Evolutionary conservation across 164 flowering plant genomes (phyloP).

Genomic region (Chimonanthus salicifolius): DNA sequence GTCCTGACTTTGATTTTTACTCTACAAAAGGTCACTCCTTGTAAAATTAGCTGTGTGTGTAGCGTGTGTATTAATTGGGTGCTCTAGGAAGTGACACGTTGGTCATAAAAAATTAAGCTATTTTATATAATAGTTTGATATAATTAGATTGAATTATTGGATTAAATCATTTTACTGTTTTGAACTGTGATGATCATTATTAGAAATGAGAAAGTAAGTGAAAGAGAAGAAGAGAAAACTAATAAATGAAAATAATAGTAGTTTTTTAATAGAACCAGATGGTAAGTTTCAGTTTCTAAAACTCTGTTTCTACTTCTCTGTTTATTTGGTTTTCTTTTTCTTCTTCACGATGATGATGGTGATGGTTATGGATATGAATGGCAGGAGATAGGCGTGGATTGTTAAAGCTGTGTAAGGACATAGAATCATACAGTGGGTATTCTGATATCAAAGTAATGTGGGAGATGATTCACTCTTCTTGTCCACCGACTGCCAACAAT

Average conservation of each 20-base stretch:
- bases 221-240: background rate
- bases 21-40: too few species aligned
- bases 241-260: too few species aligned
- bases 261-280: too few species aligned
- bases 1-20: too few species aligned
- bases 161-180: background rate
- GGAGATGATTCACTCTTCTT: slow-evolving; percentile 13
- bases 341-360: background rate
- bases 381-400: slow-evolving; percentile 10
- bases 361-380: background rate
- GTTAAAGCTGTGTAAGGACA: slow-evolving; percentile 12
- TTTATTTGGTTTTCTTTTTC: slow-evolving; percentile 1
- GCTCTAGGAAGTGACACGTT: too few species aligned
- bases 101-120: too few species aligned
- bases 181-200: background rate
- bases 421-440: slow-evolving; percentile 13
- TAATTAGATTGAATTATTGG: background rate
- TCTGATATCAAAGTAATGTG: slow-evolving; percentile 12
- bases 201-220: background rate
- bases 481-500: background rate
- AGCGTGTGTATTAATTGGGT: too few species aligned
- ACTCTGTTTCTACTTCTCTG: background rate
- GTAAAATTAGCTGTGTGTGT: too few species aligned
- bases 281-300: background rate
- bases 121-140: too few species aligned